These are phyloP conservation scores for Asterochloris sp. DNA, from an alignment of 139 green algal genomes.

Conservation along the genomic window DNA sequence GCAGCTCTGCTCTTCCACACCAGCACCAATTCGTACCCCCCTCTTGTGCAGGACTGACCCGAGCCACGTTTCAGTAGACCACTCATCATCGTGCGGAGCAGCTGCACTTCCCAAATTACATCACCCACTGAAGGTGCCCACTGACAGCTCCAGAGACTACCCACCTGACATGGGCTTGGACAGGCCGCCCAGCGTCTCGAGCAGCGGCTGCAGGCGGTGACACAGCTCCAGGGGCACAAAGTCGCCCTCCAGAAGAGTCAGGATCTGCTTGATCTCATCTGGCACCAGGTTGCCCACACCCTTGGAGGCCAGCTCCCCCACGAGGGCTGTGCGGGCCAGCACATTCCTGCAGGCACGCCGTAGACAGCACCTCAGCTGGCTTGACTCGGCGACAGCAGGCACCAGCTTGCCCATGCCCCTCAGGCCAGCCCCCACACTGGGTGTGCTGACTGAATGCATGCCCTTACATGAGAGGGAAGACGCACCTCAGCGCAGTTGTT, in stretches of 20 bases:
- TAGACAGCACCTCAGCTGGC: too few species aligned
- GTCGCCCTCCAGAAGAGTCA: conserved; percentile 79
- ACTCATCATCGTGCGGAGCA: too few species aligned
- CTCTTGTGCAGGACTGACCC: too few species aligned
- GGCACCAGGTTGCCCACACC: conserved; percentile 79
- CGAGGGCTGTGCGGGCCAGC: conserved; percentile 72
- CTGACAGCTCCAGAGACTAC: too few species aligned
- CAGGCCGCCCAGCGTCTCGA: conserved; percentile 60
- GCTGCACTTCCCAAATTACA: too few species aligned
- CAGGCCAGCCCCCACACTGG: too few species aligned
- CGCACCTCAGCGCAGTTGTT: neutral
- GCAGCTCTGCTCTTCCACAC: too few species aligned
- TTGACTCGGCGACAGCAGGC: neutral
- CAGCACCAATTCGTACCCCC: too few species aligned
- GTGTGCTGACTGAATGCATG: neutral
- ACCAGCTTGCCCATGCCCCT: neutral
- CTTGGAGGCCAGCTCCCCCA: conserved; percentile 72
- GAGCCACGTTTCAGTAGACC: too few species aligned
- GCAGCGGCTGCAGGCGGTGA: conserved; percentile 67
- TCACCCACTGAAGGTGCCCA: too few species aligned
- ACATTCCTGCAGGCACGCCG: conserved; percentile 35
- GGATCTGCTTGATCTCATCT: conserved; percentile 58
- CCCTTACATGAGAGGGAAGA: neutral
- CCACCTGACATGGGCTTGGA: conserved; percentile 41
- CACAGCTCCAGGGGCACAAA: conserved; percentile 94